Base-by-base conservation (phyloP, 208 protist genomes). In the Trypanosoma platydactyli region DNA sequence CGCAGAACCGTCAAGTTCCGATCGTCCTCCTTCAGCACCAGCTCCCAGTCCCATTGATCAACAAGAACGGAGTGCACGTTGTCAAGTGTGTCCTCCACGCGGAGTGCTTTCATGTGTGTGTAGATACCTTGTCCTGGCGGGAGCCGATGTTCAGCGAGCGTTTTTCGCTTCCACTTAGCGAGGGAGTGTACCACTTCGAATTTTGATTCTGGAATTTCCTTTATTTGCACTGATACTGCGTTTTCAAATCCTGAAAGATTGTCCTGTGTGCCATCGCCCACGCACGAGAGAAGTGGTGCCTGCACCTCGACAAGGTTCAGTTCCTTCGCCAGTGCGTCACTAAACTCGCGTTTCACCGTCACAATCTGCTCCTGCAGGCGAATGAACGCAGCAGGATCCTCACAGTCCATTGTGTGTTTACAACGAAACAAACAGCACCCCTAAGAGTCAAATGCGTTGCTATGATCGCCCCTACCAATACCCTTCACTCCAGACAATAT, bases 21-120 rank as follows among this genome's bases (percentile, higher is more conserved):
- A 15, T 96, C 65, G 13, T 77, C 61, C 9, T 61, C 27, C 22
- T 5, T 33, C 73, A 97, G 95, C 22, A 92, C 86, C 18, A 77
- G 71, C 76, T 97, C 90, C 93, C 93, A 97, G 76, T 97, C 93
- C 89, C 90, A 97, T 75, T 97, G 93, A 63, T 97, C 93, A 0
- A 97, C 93, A 77, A 89, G 92, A 35, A 97, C 74, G 41, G 89
- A 95, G 69, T 97, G 93, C 35, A 88, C 49, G 61, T 89, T 92
- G 71, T 94, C 88, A n/a, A 97, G 79, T 16, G 76, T 77, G 44
- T 97, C 93, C 67, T 95, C 89, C 46, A 89, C 82, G 30, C 93
- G 83, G 45, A 97, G 76, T 38, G 90, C 93, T 42, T 76, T 80
- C 90, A 97, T 96, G 76, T 97, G 80, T 4, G 87, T 86, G 42